Evolutionary conservation across 257 asterid genomes (phyloP).

Genomic region (Nicotiana attenuata): DNA sequence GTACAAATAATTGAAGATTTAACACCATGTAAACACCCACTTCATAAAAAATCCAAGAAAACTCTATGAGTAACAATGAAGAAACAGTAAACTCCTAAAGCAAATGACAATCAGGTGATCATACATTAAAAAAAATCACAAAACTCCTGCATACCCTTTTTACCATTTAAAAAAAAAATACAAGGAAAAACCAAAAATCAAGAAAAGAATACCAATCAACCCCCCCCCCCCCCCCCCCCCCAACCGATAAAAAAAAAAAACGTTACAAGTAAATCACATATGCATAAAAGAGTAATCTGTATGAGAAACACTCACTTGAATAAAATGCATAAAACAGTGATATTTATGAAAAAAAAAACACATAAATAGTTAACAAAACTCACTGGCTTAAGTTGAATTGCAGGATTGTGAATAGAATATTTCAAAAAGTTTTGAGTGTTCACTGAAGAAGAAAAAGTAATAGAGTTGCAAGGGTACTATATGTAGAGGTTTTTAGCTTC

Average conservation of each 20-base stretch:
- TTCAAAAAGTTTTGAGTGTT: background rate
- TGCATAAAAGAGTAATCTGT: background rate
- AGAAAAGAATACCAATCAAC: too few species aligned
- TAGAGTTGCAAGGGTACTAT: background rate
- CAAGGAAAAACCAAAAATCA: too few species aligned
- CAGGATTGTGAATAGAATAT: background rate
- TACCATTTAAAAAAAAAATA: too few species aligned
- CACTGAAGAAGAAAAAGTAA: background rate
- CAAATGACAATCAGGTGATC: too few species aligned
- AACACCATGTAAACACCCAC: too few species aligned
- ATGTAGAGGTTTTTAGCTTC: background rate
- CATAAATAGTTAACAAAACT: background rate
- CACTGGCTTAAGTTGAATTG: background rate
- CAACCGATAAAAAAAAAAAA: background rate
- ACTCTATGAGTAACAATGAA: too few species aligned
- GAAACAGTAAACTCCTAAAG: too few species aligned
- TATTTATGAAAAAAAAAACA: too few species aligned
- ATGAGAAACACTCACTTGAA: background rate
- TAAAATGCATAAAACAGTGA: background rate
- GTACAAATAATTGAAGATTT: too few species aligned
- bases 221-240: too few species aligned
- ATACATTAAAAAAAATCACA: background rate
- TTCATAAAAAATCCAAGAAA: too few species aligned
- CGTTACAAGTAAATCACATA: background rate
- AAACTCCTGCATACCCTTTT: background rate